A percentile compares a stretch with the other conserved stretches of the same genome.
These are phyloP conservation scores for Sarcocystis neurona DNA, from an alignment of 169 alveolate species.

Conservation along the genomic window DNA sequence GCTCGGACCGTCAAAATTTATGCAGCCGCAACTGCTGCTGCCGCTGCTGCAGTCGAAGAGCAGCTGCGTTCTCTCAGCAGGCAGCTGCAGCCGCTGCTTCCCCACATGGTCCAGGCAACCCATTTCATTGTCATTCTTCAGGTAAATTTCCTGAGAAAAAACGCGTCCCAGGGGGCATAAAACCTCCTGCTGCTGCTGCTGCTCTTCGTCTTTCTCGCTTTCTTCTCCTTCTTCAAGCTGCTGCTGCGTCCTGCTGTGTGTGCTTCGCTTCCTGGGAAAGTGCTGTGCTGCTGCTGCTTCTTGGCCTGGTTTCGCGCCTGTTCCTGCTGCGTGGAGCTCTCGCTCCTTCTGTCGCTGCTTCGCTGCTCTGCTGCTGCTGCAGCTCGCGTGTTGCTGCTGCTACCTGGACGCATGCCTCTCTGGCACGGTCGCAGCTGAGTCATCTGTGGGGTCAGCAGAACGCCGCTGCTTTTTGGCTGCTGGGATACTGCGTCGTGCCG, in stretches of 20 bases:
- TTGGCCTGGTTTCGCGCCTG: not conserved
- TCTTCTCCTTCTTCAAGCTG: not conserved
- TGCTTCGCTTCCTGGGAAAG: not conserved
- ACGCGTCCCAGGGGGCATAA: too few relatives aligned
- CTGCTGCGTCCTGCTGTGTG: not conserved
- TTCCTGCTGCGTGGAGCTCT: not conserved
- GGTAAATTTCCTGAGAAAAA: not conserved
- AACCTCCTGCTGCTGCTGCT: too few relatives aligned
- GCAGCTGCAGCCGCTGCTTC: slow-evolving; percentile 44
- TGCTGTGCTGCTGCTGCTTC: not conserved
- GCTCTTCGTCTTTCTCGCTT: not conserved
- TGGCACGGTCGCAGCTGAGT: not conserved
- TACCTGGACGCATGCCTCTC: too few relatives aligned
- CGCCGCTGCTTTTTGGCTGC: too few relatives aligned
- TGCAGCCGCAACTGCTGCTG: not conserved
- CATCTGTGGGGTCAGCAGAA: not conserved
- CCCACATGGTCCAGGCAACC: slow-evolving; percentile 21
- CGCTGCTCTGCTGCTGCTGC: too few relatives aligned
- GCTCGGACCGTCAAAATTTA: not conserved
- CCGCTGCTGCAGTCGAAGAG: slow-evolving; percentile 12
- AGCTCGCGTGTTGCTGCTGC: too few relatives aligned
- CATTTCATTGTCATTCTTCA: slow-evolving; percentile 37
- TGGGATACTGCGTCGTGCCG: too few relatives aligned
- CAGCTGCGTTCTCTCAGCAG: not conserved
- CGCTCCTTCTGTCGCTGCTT: too few relatives aligned